Conservation (phyloP, 164 flowering plant species). For the Chloranthus sessilifolius region DNA sequence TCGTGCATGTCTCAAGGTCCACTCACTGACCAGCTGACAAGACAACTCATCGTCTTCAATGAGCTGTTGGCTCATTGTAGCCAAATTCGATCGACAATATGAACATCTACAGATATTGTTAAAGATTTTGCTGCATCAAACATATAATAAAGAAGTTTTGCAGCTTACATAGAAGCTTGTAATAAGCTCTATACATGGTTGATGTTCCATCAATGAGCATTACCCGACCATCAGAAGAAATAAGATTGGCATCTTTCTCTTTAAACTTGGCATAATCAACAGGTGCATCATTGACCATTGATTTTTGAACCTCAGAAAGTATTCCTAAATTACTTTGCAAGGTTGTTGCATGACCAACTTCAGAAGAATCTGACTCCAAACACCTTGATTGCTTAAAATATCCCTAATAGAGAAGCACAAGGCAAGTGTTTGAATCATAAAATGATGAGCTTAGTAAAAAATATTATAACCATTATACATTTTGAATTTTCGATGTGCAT, state of each 20-base stretch:
- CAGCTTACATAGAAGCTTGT: constrained; percentile 67
- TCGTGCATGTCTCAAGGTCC: too few relatives aligned
- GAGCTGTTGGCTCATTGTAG: too few relatives aligned
- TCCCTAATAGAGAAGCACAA: constrained; percentile 21
- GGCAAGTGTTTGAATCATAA: not conserved
- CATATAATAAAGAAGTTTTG: not conserved
- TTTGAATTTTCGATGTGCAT: not conserved
- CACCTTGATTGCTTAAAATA: constrained; percentile 24
- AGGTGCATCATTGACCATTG: constrained; percentile 10
- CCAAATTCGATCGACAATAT: not conserved
- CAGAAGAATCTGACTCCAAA: constrained; percentile 13
- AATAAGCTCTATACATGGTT: constrained; percentile 80
- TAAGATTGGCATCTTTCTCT: constrained; percentile 18
- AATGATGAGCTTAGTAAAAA: not conserved
- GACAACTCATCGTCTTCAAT: too few relatives aligned
- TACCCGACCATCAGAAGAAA: constrained; percentile 54
- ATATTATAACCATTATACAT: not conserved
- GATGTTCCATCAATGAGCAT: constrained; percentile 97
- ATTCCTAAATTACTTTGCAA: constrained; percentile 14
- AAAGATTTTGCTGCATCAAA: not conserved
- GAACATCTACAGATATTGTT: too few relatives aligned
- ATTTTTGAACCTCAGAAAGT: constrained; percentile 22
- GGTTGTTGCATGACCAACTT: constrained; percentile 17
- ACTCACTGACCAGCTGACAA: too few relatives aligned
- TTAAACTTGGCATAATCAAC: constrained; percentile 17